phyloP scores from a whole-genome alignment of 106 monocot genomes.

The Dioscorea alata region DNA sequence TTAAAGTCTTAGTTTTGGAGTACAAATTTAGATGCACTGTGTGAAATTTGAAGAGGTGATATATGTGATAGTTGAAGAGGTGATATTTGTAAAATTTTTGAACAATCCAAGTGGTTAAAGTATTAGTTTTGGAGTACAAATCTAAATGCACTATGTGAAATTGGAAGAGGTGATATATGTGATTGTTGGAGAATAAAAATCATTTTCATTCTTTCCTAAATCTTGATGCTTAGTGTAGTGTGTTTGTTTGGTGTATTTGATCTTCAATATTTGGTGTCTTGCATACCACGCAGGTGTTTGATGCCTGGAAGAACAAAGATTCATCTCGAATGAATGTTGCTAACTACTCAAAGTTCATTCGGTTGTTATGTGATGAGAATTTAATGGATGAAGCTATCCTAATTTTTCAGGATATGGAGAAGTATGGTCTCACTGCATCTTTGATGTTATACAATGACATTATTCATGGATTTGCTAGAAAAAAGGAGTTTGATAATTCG shows the following conservation, averaged over 20 bases:
- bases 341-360: constrained; percentile 50
- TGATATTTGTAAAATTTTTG: too few relatives aligned
- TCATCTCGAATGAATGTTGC: constrained; percentile 17
- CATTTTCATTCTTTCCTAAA: neutral
- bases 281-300: constrained; percentile 38
- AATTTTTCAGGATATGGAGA: constrained; percentile 44
- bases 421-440: constrained; percentile 21
- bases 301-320: constrained; percentile 47
- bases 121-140: neutral
- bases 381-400: constrained; percentile 35
- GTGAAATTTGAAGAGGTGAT: neutral
- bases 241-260: neutral
- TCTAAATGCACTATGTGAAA: neutral
- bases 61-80: neutral
- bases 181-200: neutral
- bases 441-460: constrained; percentile 52
- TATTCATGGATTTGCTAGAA: constrained; percentile 46
- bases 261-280: too few relatives aligned
- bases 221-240: constrained; percentile 5
- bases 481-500: constrained; percentile 42
- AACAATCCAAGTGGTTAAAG: neutral
- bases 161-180: neutral
- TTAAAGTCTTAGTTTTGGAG: neutral
- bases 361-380: constrained; percentile 30
- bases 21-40: neutral